Base-by-base conservation (phyloP, 768 basidiomycete species). In the Amanita pseudoporphyria region DNA sequence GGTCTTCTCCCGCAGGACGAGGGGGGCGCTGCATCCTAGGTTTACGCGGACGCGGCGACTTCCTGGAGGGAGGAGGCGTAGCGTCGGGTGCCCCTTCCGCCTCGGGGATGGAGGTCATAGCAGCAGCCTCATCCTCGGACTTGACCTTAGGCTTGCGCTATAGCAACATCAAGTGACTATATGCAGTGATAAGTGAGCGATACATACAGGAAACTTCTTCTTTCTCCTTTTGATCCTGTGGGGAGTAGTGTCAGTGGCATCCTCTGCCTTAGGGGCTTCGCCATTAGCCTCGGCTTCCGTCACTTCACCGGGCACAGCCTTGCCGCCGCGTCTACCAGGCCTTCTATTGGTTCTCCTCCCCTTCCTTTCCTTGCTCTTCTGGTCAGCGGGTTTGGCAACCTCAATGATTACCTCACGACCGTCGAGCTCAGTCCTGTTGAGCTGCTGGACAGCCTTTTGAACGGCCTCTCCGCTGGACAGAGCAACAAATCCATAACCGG, bases 401-500 rank as follows among this genome's bases (percentile, higher is more conserved):
- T 95, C 89, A 70, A 94, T 76, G 70, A 92, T 85, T 63, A 95
- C 82, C 66, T 71, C 72, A 67, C 92, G 89, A 57, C 85, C 87
- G 57, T 91, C 86, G 68, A 95, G 85, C 70, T 91, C 86, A 66
- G 81, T 76, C 72, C 86, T 84, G 79, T 93, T 74, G 63, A 95
- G 86, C 60, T 72, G 67, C 54, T 89, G 82, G 66, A 92, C 87
- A 53, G 92, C 92, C 67, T 80, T 79, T 71, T 89, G 76, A 54
- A 86, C 89, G 63, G 90, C 87, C 68, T 87, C 88, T 64, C 72
- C 73, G 65, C 76, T 83, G 62, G 77, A 70, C 67, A 92, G 74
- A 58, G 90, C 81, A 63, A 94, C 91, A 66, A 95, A 95, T 58
- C 90, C 92, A 69, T 94, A 95, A 53, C 92, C 89, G 62, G 90